Conservation (phyloP, 2,329 filamentous ascomycete genomes). For the Parafenestella ontariensis region DNA sequence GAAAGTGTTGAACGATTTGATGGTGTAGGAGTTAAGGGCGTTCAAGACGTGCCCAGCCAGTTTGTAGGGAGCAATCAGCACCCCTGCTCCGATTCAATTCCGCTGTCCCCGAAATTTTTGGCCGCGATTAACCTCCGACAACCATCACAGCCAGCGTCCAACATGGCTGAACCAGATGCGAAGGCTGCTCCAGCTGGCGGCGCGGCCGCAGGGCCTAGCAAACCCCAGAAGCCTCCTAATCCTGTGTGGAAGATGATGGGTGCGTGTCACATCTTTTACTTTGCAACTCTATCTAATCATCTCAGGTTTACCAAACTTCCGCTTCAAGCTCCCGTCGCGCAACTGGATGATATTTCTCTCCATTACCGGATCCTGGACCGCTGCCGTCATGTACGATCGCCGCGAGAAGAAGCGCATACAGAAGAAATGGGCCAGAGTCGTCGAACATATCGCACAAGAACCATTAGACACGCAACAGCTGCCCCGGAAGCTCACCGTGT, state of each 20-base stretch:
- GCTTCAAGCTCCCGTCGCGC: slow-evolving; percentile 84
- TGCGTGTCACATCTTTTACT: slow-evolving; percentile 16
- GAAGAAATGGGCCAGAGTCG: slow-evolving; percentile 83
- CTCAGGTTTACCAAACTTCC: slow-evolving; percentile 80
- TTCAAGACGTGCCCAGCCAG: not conserved
- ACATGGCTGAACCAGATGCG: slow-evolving; percentile 43
- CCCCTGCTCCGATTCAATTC: slow-evolving; percentile 20
- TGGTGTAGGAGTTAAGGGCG: no score
- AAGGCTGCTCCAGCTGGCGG: slow-evolving; percentile 34
- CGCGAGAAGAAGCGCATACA: slow-evolving; percentile 86
- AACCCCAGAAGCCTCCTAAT: slow-evolving; percentile 44
- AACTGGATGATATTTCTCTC: slow-evolving; percentile 98
- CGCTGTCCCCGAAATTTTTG: slow-evolving; percentile 35
- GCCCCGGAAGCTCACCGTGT: slow-evolving; percentile 84
- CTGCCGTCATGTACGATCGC: slow-evolving; percentile 88
- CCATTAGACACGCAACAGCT: slow-evolving; percentile 74
- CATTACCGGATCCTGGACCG: slow-evolving; percentile 77
- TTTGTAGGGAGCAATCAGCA: not conserved
- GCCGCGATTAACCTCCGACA: slow-evolving; percentile 19
- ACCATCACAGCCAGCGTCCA: slow-evolving; percentile 17
- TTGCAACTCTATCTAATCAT: slow-evolving; percentile 12
- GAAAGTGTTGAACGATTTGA: no score
- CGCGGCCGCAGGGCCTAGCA: slow-evolving; percentile 28
- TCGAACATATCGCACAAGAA: slow-evolving; percentile 83
- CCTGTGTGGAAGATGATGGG: slow-evolving; percentile 51